These are phyloP conservation scores for Luzula sylvatica DNA, from an alignment of 176 grass and related monocot species.

Conservation along the genomic window DNA sequence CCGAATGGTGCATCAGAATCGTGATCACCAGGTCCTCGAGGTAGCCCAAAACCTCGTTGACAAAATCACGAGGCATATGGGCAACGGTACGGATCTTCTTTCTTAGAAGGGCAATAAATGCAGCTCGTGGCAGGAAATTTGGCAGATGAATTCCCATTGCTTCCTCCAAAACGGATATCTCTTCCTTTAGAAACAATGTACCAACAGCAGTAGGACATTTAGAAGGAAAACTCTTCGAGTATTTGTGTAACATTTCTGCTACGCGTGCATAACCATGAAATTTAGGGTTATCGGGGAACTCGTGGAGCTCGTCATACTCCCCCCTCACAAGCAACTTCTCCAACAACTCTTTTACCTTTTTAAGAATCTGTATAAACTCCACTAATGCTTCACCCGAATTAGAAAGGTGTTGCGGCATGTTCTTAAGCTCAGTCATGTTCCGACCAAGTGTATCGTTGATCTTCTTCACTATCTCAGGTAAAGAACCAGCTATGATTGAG, in stretches of 20 bases:
- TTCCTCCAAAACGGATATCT: slow-evolving; percentile 3
- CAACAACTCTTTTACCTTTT: slow-evolving; percentile 1
- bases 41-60: slow-evolving; percentile 7
- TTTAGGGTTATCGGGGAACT: slow-evolving; percentile 14
- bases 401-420: slow-evolving; percentile 18
- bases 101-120: background rate
- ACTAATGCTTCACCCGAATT: background rate
- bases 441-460: slow-evolving; percentile 24
- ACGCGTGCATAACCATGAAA: slow-evolving; percentile 16
- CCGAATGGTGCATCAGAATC: background rate
- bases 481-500: slow-evolving; percentile 3
- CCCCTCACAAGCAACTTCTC: slow-evolving; percentile 19
- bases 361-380: slow-evolving; percentile 11
- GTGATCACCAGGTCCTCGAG: slow-evolving; percentile 3
- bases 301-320: slow-evolving; percentile 27
- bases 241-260: background rate
- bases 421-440: slow-evolving; percentile 3
- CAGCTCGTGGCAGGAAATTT: background rate
- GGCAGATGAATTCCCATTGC: slow-evolving; percentile 9
- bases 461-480: slow-evolving; percentile 25
- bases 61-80: background rate
- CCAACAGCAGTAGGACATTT: background rate
- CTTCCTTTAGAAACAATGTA: slow-evolving; percentile 1
- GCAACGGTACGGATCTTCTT: background rate
- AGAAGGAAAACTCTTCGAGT: background rate